Conservation (phyloP, 495 filamentous ascomycete genomes). For the Letharia columbiana region DNA sequence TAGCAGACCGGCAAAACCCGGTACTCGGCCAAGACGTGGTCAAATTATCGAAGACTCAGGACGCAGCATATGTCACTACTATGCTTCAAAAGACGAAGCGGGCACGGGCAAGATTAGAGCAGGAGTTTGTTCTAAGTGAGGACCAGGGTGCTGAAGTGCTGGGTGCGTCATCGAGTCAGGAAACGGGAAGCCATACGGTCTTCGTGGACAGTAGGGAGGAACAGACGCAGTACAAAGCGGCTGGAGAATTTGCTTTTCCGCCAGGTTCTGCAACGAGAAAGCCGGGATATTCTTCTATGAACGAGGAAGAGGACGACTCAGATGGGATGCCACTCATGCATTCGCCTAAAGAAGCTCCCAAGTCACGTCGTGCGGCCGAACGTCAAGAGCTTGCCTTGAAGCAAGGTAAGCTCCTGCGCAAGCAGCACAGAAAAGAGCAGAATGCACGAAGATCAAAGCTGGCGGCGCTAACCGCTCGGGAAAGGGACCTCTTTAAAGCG, state of each 20-base stretch:
- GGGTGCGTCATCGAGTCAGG: conserved; percentile 14
- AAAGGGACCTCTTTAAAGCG: conserved; percentile 59
- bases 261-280: not conserved
- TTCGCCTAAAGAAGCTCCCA: not conserved
- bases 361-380: conserved; percentile 13
- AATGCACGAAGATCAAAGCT: conserved; percentile 49
- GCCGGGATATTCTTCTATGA: conserved; percentile 20
- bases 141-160: conserved; percentile 30
- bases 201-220: conserved; percentile 49
- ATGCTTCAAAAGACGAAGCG: conserved; percentile 50
- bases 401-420: conserved; percentile 37
- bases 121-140: conserved; percentile 39
- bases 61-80: conserved; percentile 76
- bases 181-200: conserved; percentile 40
- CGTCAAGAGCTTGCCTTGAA: conserved; percentile 34
- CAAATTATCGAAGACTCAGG: conserved; percentile 90
- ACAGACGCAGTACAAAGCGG: conserved; percentile 36
- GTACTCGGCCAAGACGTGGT: conserved; percentile 59
- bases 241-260: conserved; percentile 17
- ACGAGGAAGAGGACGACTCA: not conserved
- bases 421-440: conserved; percentile 41
- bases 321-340: not conserved
- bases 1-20: conserved; percentile 44
- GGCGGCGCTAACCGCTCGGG: conserved; percentile 55
- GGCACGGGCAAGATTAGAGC: conserved; percentile 51